Base-by-base conservation (phyloP, 2,329 filamentous ascomycete species). In the Alternaria novae-zelandiae region DNA sequence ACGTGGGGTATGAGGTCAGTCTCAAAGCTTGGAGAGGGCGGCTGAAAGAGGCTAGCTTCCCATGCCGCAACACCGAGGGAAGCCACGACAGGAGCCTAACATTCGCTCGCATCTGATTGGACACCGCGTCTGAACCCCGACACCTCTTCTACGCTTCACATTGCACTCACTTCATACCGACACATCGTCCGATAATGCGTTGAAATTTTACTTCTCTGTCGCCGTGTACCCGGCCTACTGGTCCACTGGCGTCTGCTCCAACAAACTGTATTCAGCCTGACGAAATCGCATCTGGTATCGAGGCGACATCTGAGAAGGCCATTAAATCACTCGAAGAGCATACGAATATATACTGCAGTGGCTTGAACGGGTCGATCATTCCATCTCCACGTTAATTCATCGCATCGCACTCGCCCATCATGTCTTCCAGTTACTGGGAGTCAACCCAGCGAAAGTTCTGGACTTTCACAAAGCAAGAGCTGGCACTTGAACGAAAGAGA, bases 341-440 rank as follows among this genome's bases (percentile, higher is more conserved):
- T 25, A 17, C n/a, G 28, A 12, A 1, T 13, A 0, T 6, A 15
- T 32, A 7, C 0, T 1, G 1, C 49, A 28, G 5, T 20, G 4
- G 47, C 20, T 17, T 47, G 32, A 23, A 5, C 7, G 6, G 0
- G 12, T 2, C n/a, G 7, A 4, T 44, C 4, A 46, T 17, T 21
- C 3, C 23, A 17, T 1, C 21, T 49, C n/a, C 15, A 32, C n/a
- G 8, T 20, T 41, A 36, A 26, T 11, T 13, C 2, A 13, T 15
- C 10, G 28, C 8, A 46, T 12, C 25, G 8, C 28, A n/a, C 8
- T 15, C 20, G 20, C 32, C 43, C 66, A 67, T 17, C 63, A 97
- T 97, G 95, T 93, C 95, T 32, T 92, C 94, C 77, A 97, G 95
- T 82, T 99, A 95, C 83, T 99, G 94, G 94, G 91, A 93, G 68